phyloP scores from a whole-genome alignment of 2,329 filamentous ascomycete species.

The Aspergillus latus region DNA sequence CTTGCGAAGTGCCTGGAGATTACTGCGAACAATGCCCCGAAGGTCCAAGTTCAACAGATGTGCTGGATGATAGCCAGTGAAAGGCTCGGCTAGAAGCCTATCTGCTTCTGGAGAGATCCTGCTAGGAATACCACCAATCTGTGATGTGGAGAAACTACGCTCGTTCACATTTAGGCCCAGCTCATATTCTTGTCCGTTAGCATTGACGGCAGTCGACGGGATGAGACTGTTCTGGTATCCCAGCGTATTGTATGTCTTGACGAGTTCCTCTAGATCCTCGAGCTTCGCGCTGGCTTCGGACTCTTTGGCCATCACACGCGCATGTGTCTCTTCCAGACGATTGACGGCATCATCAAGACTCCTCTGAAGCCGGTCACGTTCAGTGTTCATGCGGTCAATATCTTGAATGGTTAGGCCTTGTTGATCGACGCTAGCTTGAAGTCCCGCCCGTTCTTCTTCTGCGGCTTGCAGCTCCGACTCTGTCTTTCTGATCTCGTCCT shows the following conservation, averaged over 20 bases:
- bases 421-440: constrained; percentile 85
- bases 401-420: constrained; percentile 96
- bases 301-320: constrained; percentile 80
- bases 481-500: constrained; percentile 80
- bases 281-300: constrained; percentile 80
- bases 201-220: constrained; percentile 78
- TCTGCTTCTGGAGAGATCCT: constrained; percentile 60
- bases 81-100: constrained; percentile 75
- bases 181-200: constrained; percentile 82
- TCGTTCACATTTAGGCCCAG: constrained; percentile 79
- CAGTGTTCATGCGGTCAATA: constrained; percentile 97
- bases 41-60: constrained; percentile 89
- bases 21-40: constrained; percentile 75
- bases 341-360: constrained; percentile 74
- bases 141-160: constrained; percentile 71
- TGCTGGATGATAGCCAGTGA: constrained; percentile 83
- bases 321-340: constrained; percentile 81
- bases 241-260: constrained; percentile 89
- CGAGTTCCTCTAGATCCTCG: constrained; percentile 85
- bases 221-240: constrained; percentile 94
- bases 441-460: constrained; percentile 73
- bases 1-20: constrained; percentile 75
- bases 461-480: constrained; percentile 72
- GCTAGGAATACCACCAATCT: constrained; percentile 51
- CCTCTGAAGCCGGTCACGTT: constrained; percentile 89